Percentiles rank a stretch among this genome's conserved stretches.
Evolutionary conservation across 2,329 filamentous ascomycete genomes (phyloP).

Genomic region (Colletotrichum sp.): DNA sequence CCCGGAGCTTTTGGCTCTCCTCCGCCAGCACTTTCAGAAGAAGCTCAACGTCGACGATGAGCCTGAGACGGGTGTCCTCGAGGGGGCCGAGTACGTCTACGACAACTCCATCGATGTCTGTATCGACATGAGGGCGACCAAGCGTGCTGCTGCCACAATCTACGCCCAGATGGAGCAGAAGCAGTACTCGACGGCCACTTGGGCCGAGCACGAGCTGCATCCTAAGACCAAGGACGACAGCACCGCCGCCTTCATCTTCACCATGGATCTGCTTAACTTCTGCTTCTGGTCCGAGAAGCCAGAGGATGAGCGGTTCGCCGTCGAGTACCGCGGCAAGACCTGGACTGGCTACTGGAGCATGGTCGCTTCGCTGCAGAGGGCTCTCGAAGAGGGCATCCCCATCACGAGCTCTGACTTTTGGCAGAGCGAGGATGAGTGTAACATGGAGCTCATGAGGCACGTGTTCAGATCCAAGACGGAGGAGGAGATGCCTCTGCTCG

Average conservation of each 20-base stretch:
- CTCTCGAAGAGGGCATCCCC: slow-evolving; percentile 87
- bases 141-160: slow-evolving; percentile 80
- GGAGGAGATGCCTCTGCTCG: slow-evolving; percentile 85
- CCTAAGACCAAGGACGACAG: slow-evolving; percentile 80
- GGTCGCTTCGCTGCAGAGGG: slow-evolving; percentile 85
- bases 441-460: slow-evolving; percentile 72
- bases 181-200: slow-evolving; percentile 82
- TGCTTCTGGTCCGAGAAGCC: slow-evolving; percentile 87
- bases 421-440: slow-evolving; percentile 78
- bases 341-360: slow-evolving; percentile 98
- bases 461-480: slow-evolving; percentile 88
- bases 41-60: slow-evolving; percentile 59
- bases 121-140: slow-evolving; percentile 82
- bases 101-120: slow-evolving; percentile 94
- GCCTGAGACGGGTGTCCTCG: slow-evolving; percentile 81
- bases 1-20: slow-evolving; percentile 82
- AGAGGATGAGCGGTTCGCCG: slow-evolving; percentile 77
- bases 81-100: slow-evolving; percentile 84
- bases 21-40: slow-evolving; percentile 79
- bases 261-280: slow-evolving; percentile 96
- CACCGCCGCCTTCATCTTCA: slow-evolving; percentile 92
- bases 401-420: slow-evolving; percentile 91
- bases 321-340: slow-evolving; percentile 79
- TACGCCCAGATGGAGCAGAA: slow-evolving; percentile 83
- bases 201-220: slow-evolving; percentile 89